Evolutionary conservation across 441 rosid species (phyloP), one percentile per base, ranked within the genome.

Genomic region (Eutrema salsugineum): DNA sequence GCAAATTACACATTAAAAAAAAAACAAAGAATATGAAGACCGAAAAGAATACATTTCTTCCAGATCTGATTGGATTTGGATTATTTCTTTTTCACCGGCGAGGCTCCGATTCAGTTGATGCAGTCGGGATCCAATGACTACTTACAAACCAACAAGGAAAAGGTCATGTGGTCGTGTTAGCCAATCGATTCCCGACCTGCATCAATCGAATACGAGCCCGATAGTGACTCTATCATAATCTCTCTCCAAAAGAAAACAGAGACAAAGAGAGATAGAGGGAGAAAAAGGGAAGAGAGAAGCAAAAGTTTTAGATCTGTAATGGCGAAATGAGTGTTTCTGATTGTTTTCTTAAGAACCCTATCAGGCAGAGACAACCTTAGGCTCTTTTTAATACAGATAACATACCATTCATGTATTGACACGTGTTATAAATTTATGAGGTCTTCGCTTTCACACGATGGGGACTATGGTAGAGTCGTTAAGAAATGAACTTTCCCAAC

Each of bases 91-190:
- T 77, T 84, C 93, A 87, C 91, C 89, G 47, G 44, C 56, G 48
- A 83, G 91, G 80, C 87, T 86, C 99, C 96, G 97, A 94, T 92
- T 94, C 97, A 91, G 94, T 94, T 94, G 99, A 90, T 91, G 97
- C 99, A 94, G 96, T 97, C 99, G 90, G 99, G 99, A 94, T 80
- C 91, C 78, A 79, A 90, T 79, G 81, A 75, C 78, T 79, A 56
- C 50, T 77, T 55, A 63, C 79, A 78, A 11, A 47, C 79, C 80
- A 81, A 73, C 69, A 73, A n/a, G 65, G 55, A 14, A 10, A 22
- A 49, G 49, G 47, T 64, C 77, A 76, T 40, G 63, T 57, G 78
- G 64, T 15, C 66, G 35, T 59, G 59, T 39, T 39, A 68, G 75
- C 71, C 68, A 75, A 85, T 82, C 71, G 78, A 94, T 85, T 94